Percentiles rank a stretch among this genome's conserved stretches.
Conservation (phyloP, 805 yeast genomes). For the Debaryomyces prosopidis region DNA sequence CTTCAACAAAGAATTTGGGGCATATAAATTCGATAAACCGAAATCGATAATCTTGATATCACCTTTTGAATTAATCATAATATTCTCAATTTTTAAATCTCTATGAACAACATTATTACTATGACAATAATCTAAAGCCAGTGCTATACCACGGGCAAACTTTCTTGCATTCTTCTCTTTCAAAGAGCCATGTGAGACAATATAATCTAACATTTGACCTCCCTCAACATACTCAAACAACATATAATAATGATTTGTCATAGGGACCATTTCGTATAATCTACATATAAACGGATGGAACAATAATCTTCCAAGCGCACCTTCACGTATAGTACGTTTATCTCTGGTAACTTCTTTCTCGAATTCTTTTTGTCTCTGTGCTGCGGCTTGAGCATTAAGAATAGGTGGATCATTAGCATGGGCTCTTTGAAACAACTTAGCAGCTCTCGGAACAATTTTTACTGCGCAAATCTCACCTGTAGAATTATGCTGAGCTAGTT, state of each 20-base stretch:
- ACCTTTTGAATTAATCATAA: constrained; percentile 89
- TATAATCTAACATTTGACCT: constrained; percentile 96
- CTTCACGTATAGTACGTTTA: constrained; percentile 90
- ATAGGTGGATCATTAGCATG: constrained; percentile 72
- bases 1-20: constrained; percentile 68
- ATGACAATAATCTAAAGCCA: constrained; percentile 92
- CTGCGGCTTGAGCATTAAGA: constrained; percentile 53
- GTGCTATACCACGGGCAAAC: constrained; percentile 91
- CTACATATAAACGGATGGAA: constrained; percentile 93
- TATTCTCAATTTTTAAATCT: constrained; percentile 94
- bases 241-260: constrained; percentile 97
- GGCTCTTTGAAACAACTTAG: constrained; percentile 69
- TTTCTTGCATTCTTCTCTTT: constrained; percentile 93
- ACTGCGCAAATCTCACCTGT: constrained; percentile 88
- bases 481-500: constrained; percentile 80
- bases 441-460: constrained; percentile 89
- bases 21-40: constrained; percentile 87
- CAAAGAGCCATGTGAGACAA: constrained; percentile 91
- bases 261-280: constrained; percentile 88
- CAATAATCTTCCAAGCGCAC: constrained; percentile 85
- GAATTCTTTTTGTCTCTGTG: constrained; percentile 64
- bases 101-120: constrained; percentile 94
- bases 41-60: constrained; percentile 95
- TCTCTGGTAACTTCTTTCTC: constrained; percentile 89
- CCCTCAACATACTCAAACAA: constrained; percentile 95